A percentile compares a stretch with the other conserved stretches of the same genome.
Evolutionary conservation across 1,284 basidiomycete species (phyloP).

Genomic region (Cryptococcus sp.): DNA sequence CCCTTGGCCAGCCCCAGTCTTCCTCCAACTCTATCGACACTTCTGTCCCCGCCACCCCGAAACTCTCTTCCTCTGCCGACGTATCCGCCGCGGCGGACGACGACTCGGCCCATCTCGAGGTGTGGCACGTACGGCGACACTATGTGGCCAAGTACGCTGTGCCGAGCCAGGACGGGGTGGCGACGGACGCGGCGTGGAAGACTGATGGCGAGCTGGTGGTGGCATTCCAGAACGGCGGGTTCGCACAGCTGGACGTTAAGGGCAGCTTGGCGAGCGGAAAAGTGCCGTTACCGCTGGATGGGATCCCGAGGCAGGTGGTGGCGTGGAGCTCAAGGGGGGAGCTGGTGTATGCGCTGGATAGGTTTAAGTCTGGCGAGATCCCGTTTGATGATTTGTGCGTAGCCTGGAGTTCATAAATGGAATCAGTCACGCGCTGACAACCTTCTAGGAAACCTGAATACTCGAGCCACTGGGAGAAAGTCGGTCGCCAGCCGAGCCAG

Average conservation of each 20-base stretch:
- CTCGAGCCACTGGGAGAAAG: conserved; percentile 44
- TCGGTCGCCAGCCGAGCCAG: conserved; percentile 41
- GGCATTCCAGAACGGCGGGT: conserved; percentile 70
- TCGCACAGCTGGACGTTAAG: conserved; percentile 70
- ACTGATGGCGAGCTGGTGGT: conserved; percentile 67
- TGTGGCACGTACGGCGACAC: conserved; percentile 80
- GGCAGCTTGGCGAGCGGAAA: conserved; percentile 24
- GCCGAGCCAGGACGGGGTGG: conserved; percentile 26
- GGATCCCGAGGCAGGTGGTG: conserved; percentile 63
- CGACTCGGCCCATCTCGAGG: conserved; percentile 58
- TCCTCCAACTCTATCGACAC: conserved; percentile 13
- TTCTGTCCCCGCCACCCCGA: neutral
- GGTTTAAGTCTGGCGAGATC: conserved; percentile 60
- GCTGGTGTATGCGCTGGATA: conserved; percentile 66
- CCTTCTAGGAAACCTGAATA: conserved; percentile 56
- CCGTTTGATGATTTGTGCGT: conserved; percentile 82
- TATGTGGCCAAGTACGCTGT: conserved; percentile 80
- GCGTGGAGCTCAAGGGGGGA: conserved; percentile 69
- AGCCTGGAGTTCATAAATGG: neutral
- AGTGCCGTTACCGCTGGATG: conserved; percentile 57
- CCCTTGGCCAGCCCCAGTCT: conserved; percentile 28
- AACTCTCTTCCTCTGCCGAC: neutral
- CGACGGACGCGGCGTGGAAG: conserved; percentile 62
- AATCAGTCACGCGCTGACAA: neutral
- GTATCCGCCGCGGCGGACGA: conserved; percentile 12